Evolutionary conservation across 2,329 filamentous ascomycete species (phyloP), one percentile per base, ranked within the genome.

Genomic region (Diaporthe citri): DNA sequence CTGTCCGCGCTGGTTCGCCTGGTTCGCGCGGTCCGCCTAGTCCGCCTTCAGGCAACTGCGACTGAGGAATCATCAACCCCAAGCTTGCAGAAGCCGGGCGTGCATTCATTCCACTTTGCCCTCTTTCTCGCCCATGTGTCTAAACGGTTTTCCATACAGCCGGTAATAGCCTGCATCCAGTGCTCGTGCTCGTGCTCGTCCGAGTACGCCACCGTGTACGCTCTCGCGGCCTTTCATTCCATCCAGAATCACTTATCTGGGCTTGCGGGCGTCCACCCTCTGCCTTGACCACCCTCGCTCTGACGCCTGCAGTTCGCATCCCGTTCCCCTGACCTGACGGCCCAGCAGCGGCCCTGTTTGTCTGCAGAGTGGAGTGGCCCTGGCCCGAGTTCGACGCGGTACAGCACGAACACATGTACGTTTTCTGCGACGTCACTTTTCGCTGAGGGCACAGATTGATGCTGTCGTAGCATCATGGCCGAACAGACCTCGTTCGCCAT

Each of bases 391-490:
- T 69, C 28, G 15, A 43, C 48, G 46, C 62, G 20, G 28, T 25
- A 20, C 46, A 55, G 34, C n/a, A 69, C 48, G 22, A 55, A 31
- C 48, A 69, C 17, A 51, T 55, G 71, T 64, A n/a, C 46, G 48
- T 64, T 25, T 22, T 34, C 46, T 64, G 46, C 56, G 25, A 36
- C 64, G 34, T 55, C 34, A 55, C 20, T 34, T 56, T 22, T 12
- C 17, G 36, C 59, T 25, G 17, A 46, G 71, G 22, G 36, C 46
- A 56, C 36, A 34, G 25, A 7, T 43, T 72, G 46, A 46, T 72
- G 48, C 46, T 36, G 48, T 28, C 31, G 41, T 43, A 76, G 70
- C 73, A 73, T 60, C 69, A 76, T 73, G 73, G 46, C 55, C n/a
- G 39, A 62, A 48, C 41, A 20, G n/a, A 31, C 62, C 6, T 34